Evolutionary conservation across 495 filamentous ascomycete genomes (phyloP).

Genomic region (Staphylotrichum tortipilum): DNA sequence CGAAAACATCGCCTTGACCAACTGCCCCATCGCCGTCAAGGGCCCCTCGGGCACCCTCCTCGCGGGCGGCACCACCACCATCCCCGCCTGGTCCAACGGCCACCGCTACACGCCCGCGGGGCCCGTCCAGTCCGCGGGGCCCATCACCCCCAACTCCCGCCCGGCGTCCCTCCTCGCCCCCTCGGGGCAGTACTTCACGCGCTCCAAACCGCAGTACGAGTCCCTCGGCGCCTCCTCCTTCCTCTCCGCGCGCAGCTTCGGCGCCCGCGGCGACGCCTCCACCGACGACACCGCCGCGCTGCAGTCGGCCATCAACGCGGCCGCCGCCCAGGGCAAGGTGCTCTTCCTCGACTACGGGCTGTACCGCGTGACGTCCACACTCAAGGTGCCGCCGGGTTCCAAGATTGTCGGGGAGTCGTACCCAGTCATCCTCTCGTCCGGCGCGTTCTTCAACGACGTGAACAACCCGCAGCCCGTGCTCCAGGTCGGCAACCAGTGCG

Average conservation of each 20-base stretch:
- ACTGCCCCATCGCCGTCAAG: slow-evolving; percentile 53
- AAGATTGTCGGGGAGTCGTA: slow-evolving; percentile 80
- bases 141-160: slow-evolving; percentile 32
- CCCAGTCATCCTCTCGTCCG: slow-evolving; percentile 78
- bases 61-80: slow-evolving; percentile 42
- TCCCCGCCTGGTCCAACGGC: slow-evolving; percentile 42
- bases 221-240: slow-evolving; percentile 43
- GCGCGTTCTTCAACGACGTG: slow-evolving; percentile 58
- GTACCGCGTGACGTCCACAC: slow-evolving; percentile 56
- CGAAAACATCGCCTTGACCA: slow-evolving; percentile 61
- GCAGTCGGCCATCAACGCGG: slow-evolving; percentile 47
- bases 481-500: slow-evolving; percentile 63
- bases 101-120: slow-evolving; percentile 36
- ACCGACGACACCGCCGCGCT: slow-evolving; percentile 63
- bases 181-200: slow-evolving; percentile 43
- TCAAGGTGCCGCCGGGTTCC: slow-evolving; percentile 51
- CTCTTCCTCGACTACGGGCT: slow-evolving; percentile 55
- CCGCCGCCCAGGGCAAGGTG: slow-evolving; percentile 51
- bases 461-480: slow-evolving; percentile 60
- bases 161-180: slow-evolving; percentile 29
- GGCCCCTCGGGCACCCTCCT: slow-evolving; percentile 45
- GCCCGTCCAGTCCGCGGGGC: slow-evolving; percentile 23
- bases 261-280: slow-evolving; percentile 62
- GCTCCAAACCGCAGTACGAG: slow-evolving; percentile 54
- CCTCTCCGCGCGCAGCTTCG: slow-evolving; percentile 52